phyloP scores from a whole-genome alignment of 139 green algal genomes.

The Axilococcus clingmanii region DNA sequence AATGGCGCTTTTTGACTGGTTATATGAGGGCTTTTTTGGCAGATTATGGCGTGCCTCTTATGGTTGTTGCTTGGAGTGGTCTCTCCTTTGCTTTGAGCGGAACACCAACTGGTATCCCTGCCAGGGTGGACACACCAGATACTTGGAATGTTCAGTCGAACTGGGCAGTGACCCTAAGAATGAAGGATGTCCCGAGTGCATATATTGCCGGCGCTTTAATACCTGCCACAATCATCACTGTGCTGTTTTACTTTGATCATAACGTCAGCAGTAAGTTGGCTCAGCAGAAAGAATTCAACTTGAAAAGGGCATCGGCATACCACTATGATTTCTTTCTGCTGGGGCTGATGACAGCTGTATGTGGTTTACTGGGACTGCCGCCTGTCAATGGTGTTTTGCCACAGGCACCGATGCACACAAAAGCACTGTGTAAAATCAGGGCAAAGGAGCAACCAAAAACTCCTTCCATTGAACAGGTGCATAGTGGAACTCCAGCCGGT shows the following conservation, averaged over 20 bases:
- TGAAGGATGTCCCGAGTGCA: constrained; percentile 22
- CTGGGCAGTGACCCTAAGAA: constrained; percentile 24
- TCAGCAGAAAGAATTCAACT: constrained; percentile 57
- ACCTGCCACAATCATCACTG: constrained; percentile 65
- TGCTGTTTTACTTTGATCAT: constrained; percentile 91
- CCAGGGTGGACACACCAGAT: constrained; percentile 47
- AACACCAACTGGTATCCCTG: constrained; percentile 34
- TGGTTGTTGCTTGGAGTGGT: constrained; percentile 56
- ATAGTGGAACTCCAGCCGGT: neutral
- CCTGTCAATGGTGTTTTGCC: constrained; percentile 83
- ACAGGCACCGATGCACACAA: constrained; percentile 77
- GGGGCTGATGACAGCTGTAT: constrained; percentile 45
- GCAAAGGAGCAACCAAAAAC: constrained; percentile 6
- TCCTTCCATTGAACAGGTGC: neutral
- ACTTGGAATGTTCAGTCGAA: constrained; percentile 43
- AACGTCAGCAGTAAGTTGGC: constrained; percentile 67
- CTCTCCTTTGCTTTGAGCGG: constrained; percentile 46
- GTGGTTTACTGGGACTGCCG: constrained; percentile 69
- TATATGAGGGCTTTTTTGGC: constrained; percentile 48
- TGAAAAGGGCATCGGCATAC: constrained; percentile 57
- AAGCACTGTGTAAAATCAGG: constrained; percentile 30
- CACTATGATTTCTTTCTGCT: constrained; percentile 75
- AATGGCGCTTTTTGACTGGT: constrained; percentile 47
- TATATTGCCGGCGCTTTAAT: constrained; percentile 66
- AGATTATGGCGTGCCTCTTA: constrained; percentile 69